Evolutionary conservation across 768 basidiomycete species (phyloP), one percentile per base, ranked within the genome.

Genomic region (Boletus sensibilis): DNA sequence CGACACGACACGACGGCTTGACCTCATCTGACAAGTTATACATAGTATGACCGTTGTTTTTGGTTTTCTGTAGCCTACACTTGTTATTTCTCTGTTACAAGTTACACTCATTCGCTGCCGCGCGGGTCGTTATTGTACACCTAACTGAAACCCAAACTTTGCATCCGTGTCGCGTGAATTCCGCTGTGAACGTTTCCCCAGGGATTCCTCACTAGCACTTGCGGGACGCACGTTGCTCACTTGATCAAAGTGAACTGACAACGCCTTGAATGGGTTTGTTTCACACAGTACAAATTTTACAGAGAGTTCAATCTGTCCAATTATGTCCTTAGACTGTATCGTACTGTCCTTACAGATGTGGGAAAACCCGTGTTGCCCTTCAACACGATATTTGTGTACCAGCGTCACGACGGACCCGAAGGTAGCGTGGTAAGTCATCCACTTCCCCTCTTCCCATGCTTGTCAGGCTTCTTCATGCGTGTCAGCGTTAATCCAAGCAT

Each of bases 261-360:
- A 25, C 10, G 0, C 21, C 41, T 37, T 37, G 35, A 38, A n/a
- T n/a, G n/a, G n/a, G 25, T 37, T 20, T 10, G 13, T 27, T 34
- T 31, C 35, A 23, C 41, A 55, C 49, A 12, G 8, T 16, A n/a
- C 42, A 23, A 18, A 35, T 43, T 41, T 39, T 16, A 5, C 18
- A 5, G 14, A 59, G 44, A 40, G 52, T 55, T 55, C 23, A 48
- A 60, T 55, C 16, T 60, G 25, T 7, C 59, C 44, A 27, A 8
- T 42, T 50, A 51, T 40, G 58, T 50, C 27, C n/a, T n/a, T n/a
- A n/a, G n/a, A n/a, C n/a, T n/a, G n/a, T n/a, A n/a, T n/a, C n/a
- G n/a, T n/a, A n/a, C n/a, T n/a, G n/a, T n/a, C n/a, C n/a, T n/a
- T n/a, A n/a, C n/a, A n/a, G n/a, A n/a, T n/a, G n/a, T n/a, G n/a